Percentiles rank a stretch among this genome's conserved stretches.
Conservation (phyloP, 352 stramenopile species). For the Blastocystis sp. region DNA sequence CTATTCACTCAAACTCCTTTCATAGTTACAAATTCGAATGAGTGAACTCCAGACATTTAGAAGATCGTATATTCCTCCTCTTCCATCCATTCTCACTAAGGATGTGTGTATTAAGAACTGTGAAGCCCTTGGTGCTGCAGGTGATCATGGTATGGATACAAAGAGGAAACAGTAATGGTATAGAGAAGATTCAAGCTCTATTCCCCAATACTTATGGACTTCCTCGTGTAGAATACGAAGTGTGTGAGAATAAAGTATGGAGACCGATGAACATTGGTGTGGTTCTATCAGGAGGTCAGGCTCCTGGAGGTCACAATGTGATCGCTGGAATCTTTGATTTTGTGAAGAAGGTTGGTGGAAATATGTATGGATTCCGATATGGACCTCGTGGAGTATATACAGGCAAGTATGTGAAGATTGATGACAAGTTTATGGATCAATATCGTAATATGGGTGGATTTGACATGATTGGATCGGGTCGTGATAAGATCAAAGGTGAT, state of each 20-base stretch:
- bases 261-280: slow-evolving; percentile 67
- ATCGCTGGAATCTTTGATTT: slow-evolving; percentile 70
- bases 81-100: slow-evolving; percentile 27
- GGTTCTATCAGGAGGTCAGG: slow-evolving; percentile 69
- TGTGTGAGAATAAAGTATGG: neutral
- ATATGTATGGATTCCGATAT: slow-evolving; percentile 66
- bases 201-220: slow-evolving; percentile 66
- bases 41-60: slow-evolving; percentile 47
- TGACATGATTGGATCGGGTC: slow-evolving; percentile 68
- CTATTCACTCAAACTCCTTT: no score
- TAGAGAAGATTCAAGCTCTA: slow-evolving; percentile 66
- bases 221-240: slow-evolving; percentile 64
- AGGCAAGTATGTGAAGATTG: slow-evolving; percentile 66
- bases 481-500: slow-evolving; percentile 68
- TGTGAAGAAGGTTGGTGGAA: slow-evolving; percentile 65
- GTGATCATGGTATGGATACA: neutral
- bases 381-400: slow-evolving; percentile 67
- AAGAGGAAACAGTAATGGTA: neutral
- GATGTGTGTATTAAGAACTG: slow-evolving; percentile 20
- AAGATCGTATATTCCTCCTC: slow-evolving; percentile 53
- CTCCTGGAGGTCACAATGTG: slow-evolving; percentile 70
- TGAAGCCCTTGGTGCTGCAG: slow-evolving; percentile 17
- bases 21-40: no score
- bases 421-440: slow-evolving; percentile 66
- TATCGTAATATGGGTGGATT: slow-evolving; percentile 69